Conservation (phyloP, 1,284 basidiomycete species). For the Moesziomyces aphidis region DNA sequence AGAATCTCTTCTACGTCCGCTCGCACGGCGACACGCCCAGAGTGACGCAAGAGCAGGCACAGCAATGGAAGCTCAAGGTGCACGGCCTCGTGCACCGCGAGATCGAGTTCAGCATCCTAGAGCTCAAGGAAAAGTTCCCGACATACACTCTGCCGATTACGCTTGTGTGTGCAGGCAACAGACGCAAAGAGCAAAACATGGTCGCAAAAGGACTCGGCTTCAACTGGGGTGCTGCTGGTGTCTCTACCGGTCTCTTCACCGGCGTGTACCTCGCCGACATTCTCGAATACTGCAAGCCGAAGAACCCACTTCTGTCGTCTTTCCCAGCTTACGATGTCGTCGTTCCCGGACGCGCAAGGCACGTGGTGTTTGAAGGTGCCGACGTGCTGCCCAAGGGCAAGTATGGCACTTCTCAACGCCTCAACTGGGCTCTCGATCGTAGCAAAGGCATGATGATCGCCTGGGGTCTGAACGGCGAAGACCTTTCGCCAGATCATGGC, state of each 20-base stretch:
- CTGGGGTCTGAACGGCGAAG: slow-evolving; percentile 74
- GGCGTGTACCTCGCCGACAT: slow-evolving; percentile 76
- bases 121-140: slow-evolving; percentile 71
- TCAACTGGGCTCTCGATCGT: slow-evolving; percentile 72
- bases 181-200: slow-evolving; percentile 78
- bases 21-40: slow-evolving; percentile 77
- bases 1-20: slow-evolving; percentile 76
- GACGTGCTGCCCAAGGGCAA: slow-evolving; percentile 77
- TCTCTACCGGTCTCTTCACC: slow-evolving; percentile 77
- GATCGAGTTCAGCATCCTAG: slow-evolving; percentile 57
- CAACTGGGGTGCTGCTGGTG: slow-evolving; percentile 72
- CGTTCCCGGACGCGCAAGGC: slow-evolving; percentile 69
- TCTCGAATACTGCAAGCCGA: slow-evolving; percentile 72
- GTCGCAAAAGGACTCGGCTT: slow-evolving; percentile 74
- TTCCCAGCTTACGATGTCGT: slow-evolving; percentile 60
- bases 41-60: slow-evolving; percentile 69
- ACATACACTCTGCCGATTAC: slow-evolving; percentile 77
- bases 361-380: slow-evolving; percentile 76
- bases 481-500: slow-evolving; percentile 75
- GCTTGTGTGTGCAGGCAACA: slow-evolving; percentile 77
- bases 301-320: slow-evolving; percentile 50
- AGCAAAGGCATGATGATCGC: slow-evolving; percentile 75
- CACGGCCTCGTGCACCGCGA: slow-evolving; percentile 68
- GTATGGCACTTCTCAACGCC: slow-evolving; percentile 75
- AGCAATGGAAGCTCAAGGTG: slow-evolving; percentile 73